Conservation (phyloP, 2,329 filamentous ascomycete genomes). For the Dactylellina leptospora region DNA sequence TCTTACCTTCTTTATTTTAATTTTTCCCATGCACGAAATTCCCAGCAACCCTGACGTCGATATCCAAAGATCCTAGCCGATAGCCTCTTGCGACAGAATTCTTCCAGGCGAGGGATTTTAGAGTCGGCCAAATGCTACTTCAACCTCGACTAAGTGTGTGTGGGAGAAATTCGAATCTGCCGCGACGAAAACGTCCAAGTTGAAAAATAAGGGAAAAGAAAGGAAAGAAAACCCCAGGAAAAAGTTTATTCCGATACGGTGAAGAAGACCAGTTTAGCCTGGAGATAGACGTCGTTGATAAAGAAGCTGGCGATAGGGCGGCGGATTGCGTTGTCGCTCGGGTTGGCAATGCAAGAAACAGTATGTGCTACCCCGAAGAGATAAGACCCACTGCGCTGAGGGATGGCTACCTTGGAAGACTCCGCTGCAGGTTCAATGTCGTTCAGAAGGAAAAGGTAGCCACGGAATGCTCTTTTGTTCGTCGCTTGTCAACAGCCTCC, state of each 20-base stretch:
- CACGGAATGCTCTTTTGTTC: not conserved
- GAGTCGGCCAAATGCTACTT: slow-evolving; percentile 1
- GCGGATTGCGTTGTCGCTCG: slow-evolving; percentile 37
- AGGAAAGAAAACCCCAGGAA: not conserved
- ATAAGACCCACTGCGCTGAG: slow-evolving; percentile 47
- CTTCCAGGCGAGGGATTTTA: slow-evolving; percentile 53
- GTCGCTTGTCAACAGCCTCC: not conserved
- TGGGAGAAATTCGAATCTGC: slow-evolving; percentile 12
- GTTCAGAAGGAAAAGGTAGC: not conserved
- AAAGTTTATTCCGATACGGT: slow-evolving; percentile 39
- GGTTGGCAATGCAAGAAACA: slow-evolving; percentile 1
- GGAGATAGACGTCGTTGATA: slow-evolving; percentile 6
- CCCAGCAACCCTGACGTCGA: slow-evolving; percentile 39
- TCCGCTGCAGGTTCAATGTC: slow-evolving; percentile 14
- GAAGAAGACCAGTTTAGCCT: slow-evolving; percentile 1
- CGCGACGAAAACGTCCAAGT: not conserved
- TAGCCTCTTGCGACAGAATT: slow-evolving; percentile 19
- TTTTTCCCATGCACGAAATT: slow-evolving; percentile 18
- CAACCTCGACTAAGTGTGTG: slow-evolving; percentile 19
- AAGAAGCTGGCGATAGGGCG: slow-evolving; percentile 18
- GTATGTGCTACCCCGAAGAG: slow-evolving; percentile 6
- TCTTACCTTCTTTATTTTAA: slow-evolving; percentile 10
- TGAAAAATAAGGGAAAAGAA: not conserved
- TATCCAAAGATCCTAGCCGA: slow-evolving; percentile 32
- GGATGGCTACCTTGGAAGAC: slow-evolving; percentile 8